Conservation (phyloP, 345 rosid genomes). For the Ceriops tagal region DNA sequence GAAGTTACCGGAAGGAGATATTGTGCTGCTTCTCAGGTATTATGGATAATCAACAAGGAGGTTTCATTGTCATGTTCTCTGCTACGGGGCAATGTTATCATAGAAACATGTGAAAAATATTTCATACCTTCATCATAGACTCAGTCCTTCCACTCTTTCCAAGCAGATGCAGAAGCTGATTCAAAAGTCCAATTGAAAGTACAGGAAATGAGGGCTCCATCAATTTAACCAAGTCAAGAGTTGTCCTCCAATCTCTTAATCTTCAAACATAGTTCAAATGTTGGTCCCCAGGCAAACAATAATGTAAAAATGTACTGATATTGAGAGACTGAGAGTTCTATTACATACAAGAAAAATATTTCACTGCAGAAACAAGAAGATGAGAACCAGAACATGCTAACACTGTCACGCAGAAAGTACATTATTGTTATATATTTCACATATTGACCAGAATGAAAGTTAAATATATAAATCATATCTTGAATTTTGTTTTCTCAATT, state of each 20-base stretch:
- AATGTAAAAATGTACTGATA: neutral
- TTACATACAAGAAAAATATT: neutral
- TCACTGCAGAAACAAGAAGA: no score
- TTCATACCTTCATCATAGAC: slow-evolving; percentile 69
- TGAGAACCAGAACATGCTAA: no score
- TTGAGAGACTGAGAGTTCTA: slow-evolving; percentile 11
- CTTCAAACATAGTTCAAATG: slow-evolving; percentile 35
- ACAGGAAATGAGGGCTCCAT: slow-evolving; percentile 67
- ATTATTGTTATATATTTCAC: no score
- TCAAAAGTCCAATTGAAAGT: slow-evolving; percentile 60
- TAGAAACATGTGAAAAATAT: slow-evolving; percentile 2
- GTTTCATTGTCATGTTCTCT: neutral
- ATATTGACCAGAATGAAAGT: no score
- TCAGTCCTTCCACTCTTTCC: slow-evolving; percentile 85
- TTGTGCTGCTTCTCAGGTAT: no score
- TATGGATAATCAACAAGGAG: neutral
- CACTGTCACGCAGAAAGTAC: no score
- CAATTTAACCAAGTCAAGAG: slow-evolving; percentile 46
- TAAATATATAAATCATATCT: no score
- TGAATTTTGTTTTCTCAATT: no score
- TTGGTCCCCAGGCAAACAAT: slow-evolving; percentile 7
- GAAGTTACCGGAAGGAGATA: no score
- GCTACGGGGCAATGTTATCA: neutral
- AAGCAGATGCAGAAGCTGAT: slow-evolving; percentile 71
- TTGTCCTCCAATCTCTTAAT: slow-evolving; percentile 72